phyloP scores from a whole-genome alignment of 306 rosid genomes.

The Canavalia ensiformis region DNA sequence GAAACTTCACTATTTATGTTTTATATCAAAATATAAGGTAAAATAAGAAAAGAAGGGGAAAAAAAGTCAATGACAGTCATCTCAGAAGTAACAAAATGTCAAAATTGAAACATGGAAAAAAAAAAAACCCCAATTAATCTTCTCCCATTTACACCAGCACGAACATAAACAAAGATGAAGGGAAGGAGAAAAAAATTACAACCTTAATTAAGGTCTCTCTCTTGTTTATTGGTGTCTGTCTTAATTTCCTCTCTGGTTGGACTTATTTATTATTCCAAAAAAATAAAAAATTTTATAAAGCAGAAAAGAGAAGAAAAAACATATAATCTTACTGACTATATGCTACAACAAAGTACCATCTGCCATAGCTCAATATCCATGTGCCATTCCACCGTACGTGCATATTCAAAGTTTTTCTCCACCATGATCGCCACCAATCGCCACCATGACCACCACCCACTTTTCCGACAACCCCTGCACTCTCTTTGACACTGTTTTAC shows the following conservation, averaged over 20 bases:
- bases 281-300: constrained; percentile 62
- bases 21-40: not conserved
- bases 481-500: constrained; percentile 35
- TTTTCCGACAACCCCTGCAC: constrained; percentile 55
- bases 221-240: constrained; percentile 45
- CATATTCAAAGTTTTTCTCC: constrained; percentile 43
- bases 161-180: constrained; percentile 42
- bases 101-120: constrained; percentile 14
- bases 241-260: constrained; percentile 41
- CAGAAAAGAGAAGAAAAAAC: constrained; percentile 43
- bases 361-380: constrained; percentile 29
- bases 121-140: constrained; percentile 46
- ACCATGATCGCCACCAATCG: not conserved
- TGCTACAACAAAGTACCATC: constrained; percentile 52
- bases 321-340: constrained; percentile 59
- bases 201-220: constrained; percentile 51
- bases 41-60: not conserved
- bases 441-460: constrained; percentile 5
- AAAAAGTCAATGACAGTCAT: not conserved
- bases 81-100: constrained; percentile 18
- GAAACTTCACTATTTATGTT: not conserved
- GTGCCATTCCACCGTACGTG: constrained; percentile 47
- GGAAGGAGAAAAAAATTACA: constrained; percentile 24
- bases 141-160: constrained; percentile 61
- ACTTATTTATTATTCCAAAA: constrained; percentile 62